Percentiles rank a stretch among this genome's conserved stretches.
Conservation (phyloP, 1,284 basidiomycete species). For the Ceratobasidium sp. region DNA sequence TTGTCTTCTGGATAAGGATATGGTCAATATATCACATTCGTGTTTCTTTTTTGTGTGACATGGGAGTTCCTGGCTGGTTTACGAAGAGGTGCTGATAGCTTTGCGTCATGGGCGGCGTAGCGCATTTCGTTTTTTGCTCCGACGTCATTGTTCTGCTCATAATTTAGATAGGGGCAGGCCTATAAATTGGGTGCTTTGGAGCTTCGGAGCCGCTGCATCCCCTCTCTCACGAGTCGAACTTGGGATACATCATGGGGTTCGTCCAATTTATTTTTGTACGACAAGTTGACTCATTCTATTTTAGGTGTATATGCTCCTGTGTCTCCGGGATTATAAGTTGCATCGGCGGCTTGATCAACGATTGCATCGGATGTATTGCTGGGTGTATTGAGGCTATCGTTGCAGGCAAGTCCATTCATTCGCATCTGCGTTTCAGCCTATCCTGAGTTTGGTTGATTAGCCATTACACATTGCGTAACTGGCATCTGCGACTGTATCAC, state of each 20-base stretch:
- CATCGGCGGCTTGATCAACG: constrained; percentile 15
- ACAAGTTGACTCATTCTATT: background rate
- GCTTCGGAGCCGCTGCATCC: too few species aligned
- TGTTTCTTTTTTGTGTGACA: background rate
- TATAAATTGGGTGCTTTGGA: background rate
- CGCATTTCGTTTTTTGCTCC: background rate
- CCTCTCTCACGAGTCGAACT: too few species aligned
- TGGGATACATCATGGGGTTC: background rate
- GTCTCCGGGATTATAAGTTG: constrained; percentile 11
- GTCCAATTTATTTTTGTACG: background rate
- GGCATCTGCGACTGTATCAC: constrained; percentile 8
- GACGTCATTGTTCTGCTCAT: background rate
- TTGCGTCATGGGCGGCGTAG: background rate
- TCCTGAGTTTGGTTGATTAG: background rate
- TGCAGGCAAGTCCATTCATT: background rate
- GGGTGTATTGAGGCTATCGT: constrained; percentile 19
- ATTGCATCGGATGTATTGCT: constrained; percentile 14
- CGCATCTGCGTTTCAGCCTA: background rate
- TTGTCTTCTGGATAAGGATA: background rate
- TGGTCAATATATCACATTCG: constrained; percentile 4
- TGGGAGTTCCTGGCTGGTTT: background rate
- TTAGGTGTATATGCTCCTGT: constrained; percentile 14
- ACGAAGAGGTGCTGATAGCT: background rate
- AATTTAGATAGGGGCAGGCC: background rate
- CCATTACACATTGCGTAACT: background rate